Conservation (phyloP, 2,329 filamentous ascomycete species). For the Teratosphaeria zuluensis region DNA sequence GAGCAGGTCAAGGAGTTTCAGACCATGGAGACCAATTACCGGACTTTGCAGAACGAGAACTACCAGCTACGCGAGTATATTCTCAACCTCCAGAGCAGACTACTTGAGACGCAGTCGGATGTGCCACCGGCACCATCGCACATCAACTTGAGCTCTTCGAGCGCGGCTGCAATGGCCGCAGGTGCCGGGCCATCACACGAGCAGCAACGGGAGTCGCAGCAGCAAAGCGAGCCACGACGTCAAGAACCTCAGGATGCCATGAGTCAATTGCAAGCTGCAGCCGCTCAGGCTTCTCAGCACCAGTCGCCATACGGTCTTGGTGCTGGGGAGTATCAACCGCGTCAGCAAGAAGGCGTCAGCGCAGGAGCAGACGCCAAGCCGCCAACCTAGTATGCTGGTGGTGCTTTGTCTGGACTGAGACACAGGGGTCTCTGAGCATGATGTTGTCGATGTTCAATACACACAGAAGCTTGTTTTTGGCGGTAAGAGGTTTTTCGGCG, state of each 20-base stretch:
- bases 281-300: conserved; percentile 13
- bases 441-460: neutral
- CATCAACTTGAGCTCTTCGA: conserved; percentile 51
- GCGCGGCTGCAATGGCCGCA: neutral
- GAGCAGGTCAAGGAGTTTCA: conserved; percentile 78
- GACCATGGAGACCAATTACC: conserved; percentile 66
- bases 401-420: neutral
- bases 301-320: conserved; percentile 20
- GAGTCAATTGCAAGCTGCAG: conserved; percentile 16
- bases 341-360: conserved; percentile 2
- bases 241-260: conserved; percentile 13
- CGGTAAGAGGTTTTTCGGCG: neutral
- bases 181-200: conserved; percentile 10
- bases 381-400: neutral
- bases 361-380: conserved; percentile 2
- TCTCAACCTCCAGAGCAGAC: conserved; percentile 74
- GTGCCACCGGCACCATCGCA: conserved; percentile 76
- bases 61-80: conserved; percentile 87
- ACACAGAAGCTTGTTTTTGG: neutral
- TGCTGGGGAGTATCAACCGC: conserved; percentile 4
- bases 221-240: neutral
- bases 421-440: neutral
- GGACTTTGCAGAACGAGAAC: conserved; percentile 78
- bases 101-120: conserved; percentile 75
- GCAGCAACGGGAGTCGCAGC: conserved; percentile 5